A percentile compares a stretch with the other conserved stretches of the same genome.
These are phyloP conservation scores for Dothistroma septosporum DNA, from an alignment of 2,329 filamentous ascomycete genomes.

Conservation along the genomic window DNA sequence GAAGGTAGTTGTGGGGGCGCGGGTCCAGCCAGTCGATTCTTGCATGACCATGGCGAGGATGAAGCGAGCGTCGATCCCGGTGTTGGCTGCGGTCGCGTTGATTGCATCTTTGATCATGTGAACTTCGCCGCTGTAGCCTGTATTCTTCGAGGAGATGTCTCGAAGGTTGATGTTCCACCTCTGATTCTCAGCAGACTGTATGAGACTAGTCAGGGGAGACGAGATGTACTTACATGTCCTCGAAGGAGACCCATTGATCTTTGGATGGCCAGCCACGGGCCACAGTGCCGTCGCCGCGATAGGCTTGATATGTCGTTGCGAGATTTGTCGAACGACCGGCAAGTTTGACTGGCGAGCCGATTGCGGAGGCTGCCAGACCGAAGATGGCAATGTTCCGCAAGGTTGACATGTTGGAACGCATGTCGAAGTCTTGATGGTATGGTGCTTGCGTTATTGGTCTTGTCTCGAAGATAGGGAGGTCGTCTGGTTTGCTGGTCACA, in stretches of 20 bases:
- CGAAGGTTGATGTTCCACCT: conserved; percentile 27
- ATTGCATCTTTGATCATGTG: conserved; percentile 38
- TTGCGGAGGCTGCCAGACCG: neutral
- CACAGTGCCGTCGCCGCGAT: conserved; percentile 14
- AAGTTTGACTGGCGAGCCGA: neutral
- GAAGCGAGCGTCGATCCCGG: conserved; percentile 39
- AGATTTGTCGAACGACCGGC: neutral
- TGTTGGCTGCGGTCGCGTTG: conserved; percentile 27
- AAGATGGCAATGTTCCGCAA: neutral
- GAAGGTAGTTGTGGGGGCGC: conserved; percentile 39
- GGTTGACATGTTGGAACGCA: neutral
- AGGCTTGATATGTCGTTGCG: conserved; percentile 8
- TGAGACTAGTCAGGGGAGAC: neutral
- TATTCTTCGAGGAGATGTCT: conserved; percentile 36
- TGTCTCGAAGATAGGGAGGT: neutral
- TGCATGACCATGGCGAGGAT: conserved; percentile 43
- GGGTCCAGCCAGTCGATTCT: conserved; percentile 44
- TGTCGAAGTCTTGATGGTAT: neutral
- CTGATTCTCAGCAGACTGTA: conserved; percentile 6
- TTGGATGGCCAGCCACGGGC: conserved; percentile 19
- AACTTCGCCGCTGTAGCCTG: conserved; percentile 34
- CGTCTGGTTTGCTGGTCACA: neutral
- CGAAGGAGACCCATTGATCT: conserved; percentile 16
- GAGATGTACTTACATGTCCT: conserved; percentile 14
- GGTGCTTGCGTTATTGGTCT: neutral